Evolutionary conservation across 176 grass and related monocot species (phyloP).

Genomic region (Aegilops speltoides): DNA sequence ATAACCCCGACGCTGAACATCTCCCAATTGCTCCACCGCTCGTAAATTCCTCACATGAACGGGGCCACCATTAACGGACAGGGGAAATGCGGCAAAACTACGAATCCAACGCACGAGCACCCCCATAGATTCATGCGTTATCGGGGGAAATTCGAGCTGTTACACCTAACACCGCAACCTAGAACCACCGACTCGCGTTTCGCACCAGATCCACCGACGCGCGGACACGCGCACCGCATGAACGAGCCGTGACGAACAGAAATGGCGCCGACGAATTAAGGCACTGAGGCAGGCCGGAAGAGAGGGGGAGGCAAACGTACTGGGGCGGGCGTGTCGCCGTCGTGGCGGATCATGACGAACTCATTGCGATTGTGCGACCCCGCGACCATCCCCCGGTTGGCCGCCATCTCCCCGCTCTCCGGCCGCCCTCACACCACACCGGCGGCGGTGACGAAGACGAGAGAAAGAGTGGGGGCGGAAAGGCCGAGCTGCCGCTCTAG

Average conservation of each 20-base stretch:
- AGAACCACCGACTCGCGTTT: conserved; percentile 37
- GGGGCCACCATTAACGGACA: neutral
- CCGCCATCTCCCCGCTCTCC: conserved; percentile 43
- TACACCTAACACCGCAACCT: neutral
- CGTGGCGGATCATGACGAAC: conserved; percentile 81
- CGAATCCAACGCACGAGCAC: neutral
- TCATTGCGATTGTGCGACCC: conserved; percentile 85
- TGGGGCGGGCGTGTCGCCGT: conserved; percentile 55
- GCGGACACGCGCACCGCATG: neutral
- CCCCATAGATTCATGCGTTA: neutral
- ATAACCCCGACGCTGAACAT: conserved; percentile 10
- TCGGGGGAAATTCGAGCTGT: neutral
- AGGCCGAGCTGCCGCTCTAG: conserved; percentile 23
- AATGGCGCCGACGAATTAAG: neutral
- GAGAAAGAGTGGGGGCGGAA: neutral
- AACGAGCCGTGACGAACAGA: neutral
- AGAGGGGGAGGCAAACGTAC: neutral
- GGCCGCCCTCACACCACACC: neutral
- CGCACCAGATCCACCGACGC: conserved; percentile 21
- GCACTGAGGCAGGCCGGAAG: neutral
- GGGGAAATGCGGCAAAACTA: neutral
- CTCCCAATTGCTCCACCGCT: neutral
- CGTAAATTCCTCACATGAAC: neutral
- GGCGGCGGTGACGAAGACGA: neutral
- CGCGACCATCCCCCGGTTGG: conserved; percentile 74